Evolutionary conservation across 1,139 yeast genomes (phyloP), one percentile per base, ranked within the genome.

Genomic region (Pichia sp.): DNA sequence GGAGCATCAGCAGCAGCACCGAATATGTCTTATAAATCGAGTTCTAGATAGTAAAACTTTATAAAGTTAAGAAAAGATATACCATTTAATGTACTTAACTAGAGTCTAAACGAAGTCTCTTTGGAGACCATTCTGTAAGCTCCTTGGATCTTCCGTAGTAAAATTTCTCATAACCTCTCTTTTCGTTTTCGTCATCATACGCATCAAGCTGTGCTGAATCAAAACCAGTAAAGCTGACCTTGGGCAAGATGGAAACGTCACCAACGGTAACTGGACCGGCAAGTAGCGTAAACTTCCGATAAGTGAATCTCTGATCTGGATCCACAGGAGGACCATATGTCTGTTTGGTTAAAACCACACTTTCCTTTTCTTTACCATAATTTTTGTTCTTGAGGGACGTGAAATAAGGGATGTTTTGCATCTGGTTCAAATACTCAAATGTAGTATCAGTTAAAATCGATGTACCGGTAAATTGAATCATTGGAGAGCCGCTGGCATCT

Each of bases 401-500:
- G 81, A 83, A 33, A 84, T 83, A 65, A 77, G 85, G 51, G 77
- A 80, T 51, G 56, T 65, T 67, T 39, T 66, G 67, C 45, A 74
- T 68, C 49, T 73, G 74, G 56, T 79, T 80, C 69, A 74, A 73
- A 59, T 84, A 83, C 26, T 75, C 75, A 59, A 83, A 82, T 9
- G 82, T 72, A 23, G 73, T 67, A 59, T 84, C 92, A 1, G 94
- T 81, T 73, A 84, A 82, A n/a, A 82, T 71, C 11, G 85, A 87
- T 3, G 88, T 85, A 9, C 94, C 94, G 0, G 94, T 58, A 35
- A 57, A 58, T 79, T 88, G 90, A 78, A 58, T 76, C 67, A 84
- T 79, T 72, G 62, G 60, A 33, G 54, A 53, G 9, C 61, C 60
- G 26, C 56, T 55, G 5, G 59, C 55, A 44, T 83, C 92, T 84